Base-by-base conservation (phyloP, 2,329 filamentous ascomycete genomes). In the Alternaria triticina region DNA sequence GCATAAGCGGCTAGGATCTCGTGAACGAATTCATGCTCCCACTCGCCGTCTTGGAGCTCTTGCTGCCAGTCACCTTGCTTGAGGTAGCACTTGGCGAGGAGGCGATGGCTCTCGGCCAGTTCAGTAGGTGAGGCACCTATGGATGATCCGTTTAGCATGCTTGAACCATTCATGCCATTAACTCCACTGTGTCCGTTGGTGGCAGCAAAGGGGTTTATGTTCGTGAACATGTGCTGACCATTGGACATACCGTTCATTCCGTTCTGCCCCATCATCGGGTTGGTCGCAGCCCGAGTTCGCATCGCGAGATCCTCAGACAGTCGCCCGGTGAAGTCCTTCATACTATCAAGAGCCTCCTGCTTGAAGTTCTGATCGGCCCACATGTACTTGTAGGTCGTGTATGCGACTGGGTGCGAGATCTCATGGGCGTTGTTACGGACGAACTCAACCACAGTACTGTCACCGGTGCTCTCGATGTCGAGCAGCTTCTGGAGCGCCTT, bases 21-120 rank as follows among this genome's bases (percentile, higher is more conserved):
- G 55, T 92, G 88, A 5, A 97, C 92, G 69, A 92, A 90, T 9
- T 93, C 91, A 66, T 92, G 89, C 68, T 93, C 90, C 96, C 96
- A 99, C 69, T 96, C 91, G 56, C 94, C 91, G 75, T 91, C 91
- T 77, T 96, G 91, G 58, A 97, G 82, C 15, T 91, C 86, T 61
- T 95, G 91, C 76, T 97, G 90, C 96, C 96, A 99, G 81, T 99
- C 94, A 69, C 96, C 96, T 78, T 97, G 94, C 73, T 96, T 93
- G 30, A 99, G 87, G 77, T 96, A 98, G 80, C 95, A 98, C 82
- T 97, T 96, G 10, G 96, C 94, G 46, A 99, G 87, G 30, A 99
- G 86, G 47, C 90, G 87, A 59, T 86, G 85, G 74, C 86, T 86
- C 56, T 89, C 89, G 12, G 83, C 83, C 6, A 88, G 77, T 20